Base-by-base conservation (phyloP, 345 rosid genomes). In the Ricinus communis region DNA sequence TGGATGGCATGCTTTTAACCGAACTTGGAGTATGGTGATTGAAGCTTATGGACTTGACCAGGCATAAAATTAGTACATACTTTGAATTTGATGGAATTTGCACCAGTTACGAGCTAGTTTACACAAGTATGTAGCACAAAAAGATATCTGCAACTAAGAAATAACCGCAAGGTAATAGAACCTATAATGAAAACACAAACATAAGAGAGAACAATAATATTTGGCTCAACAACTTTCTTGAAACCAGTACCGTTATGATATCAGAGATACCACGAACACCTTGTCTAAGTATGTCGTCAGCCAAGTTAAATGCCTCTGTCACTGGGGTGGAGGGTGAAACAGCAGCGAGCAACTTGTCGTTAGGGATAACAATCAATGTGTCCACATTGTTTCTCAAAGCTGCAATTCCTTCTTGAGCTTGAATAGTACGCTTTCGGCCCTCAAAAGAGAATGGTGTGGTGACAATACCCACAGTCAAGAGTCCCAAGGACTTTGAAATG, bases 231-330 rank as follows among this genome's bases (percentile, higher is more conserved):
- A n/a, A n/a, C n/a, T n/a, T n/a, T n/a, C n/a, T n/a, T n/a, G n/a
- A n/a, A n/a, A n/a, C n/a, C n/a, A n/a, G n/a, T 87, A 94, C 98
- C 82, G 87, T 94, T 65, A 94, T 94, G 69, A 94, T 94, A 74
- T 94, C 97, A 43, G 98, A 94, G 73, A 94, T 94, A 45, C 97
- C 97, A 75, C 97, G 97, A 79, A 94, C 97, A 24, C 97, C 98
- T 78, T 94, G 97, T 30, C 98, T 87, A 59, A 94, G 91, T 75
- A 91, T 90, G 81, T 91, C 98, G 83, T 94, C 98, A 24, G 97
- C 99, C 65, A 95, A 73, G 84, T 91, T 91, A 87, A 94, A 94
- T 60, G 98, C 98, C 76, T 94, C 96, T 5, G 99, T 91, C 36
- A 95, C 97, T 0, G 97, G 97, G 53, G 99, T 90, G 24, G 96